Evolutionary conservation across 495 filamentous ascomycete genomes (phyloP).

Genomic region (Aspergillus bridgeri): DNA sequence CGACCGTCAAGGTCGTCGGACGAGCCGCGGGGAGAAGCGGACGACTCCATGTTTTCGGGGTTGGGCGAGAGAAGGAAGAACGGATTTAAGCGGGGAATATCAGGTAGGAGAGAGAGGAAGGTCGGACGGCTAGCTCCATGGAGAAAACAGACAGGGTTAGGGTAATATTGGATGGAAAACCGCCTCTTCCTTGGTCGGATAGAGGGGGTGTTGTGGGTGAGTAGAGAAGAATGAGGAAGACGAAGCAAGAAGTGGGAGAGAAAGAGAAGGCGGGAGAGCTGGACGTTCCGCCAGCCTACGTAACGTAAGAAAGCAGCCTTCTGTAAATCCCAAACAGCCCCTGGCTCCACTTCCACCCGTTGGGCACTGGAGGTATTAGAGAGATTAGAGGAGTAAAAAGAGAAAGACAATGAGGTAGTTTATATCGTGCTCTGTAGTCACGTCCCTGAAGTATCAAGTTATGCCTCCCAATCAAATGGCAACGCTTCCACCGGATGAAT

Average conservation of each 20-base stretch:
- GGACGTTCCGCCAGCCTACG: constrained; percentile 10
- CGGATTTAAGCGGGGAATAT: constrained; percentile 16
- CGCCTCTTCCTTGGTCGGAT: not conserved
- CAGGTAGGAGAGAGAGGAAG: constrained; percentile 13
- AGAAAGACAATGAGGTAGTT: too few relatives aligned
- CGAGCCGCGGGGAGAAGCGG: constrained; percentile 36
- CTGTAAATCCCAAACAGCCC: constrained; percentile 3
- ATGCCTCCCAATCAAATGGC: not conserved
- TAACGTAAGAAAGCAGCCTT: constrained; percentile 29
- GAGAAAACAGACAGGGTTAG: not conserved
- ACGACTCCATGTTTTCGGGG: constrained; percentile 33
- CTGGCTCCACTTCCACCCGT: not conserved
- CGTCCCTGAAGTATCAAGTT: constrained; percentile 22
- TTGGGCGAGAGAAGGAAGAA: constrained; percentile 8
- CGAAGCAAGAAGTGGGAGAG: not conserved
- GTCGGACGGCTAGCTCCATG: constrained; percentile 21
- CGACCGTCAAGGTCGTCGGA: constrained; percentile 30
- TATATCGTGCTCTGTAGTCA: too few relatives aligned
- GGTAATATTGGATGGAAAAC: not conserved
- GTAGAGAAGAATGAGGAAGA: not conserved
- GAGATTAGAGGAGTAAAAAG: not conserved
- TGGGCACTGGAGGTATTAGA: not conserved
- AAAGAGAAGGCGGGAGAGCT: constrained; percentile 4
- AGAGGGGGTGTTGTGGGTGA: constrained; percentile 3
- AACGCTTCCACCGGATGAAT: not conserved